These are phyloP conservation scores for Oryza brachyantha DNA, from an alignment of 176 grass and related monocot genomes.

Conservation along the genomic window DNA sequence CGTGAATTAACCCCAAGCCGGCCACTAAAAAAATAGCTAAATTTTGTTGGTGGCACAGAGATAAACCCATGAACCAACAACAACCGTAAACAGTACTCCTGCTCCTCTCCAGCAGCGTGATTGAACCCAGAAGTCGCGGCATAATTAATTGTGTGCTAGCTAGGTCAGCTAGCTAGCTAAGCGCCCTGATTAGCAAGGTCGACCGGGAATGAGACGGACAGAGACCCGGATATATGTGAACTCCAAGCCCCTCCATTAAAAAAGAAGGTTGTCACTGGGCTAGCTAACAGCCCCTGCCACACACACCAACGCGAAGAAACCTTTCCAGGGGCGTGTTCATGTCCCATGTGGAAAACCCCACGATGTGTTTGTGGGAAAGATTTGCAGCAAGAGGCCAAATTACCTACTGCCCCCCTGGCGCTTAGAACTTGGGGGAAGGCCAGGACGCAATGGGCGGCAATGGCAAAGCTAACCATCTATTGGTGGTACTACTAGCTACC, in stretches of 20 bases:
- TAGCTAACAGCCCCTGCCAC: slow-evolving; percentile 14
- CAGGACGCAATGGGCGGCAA: background rate
- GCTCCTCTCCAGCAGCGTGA: background rate
- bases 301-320: background rate
- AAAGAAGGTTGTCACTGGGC: slow-evolving; percentile 34
- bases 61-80: slow-evolving; percentile 13
- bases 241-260: slow-evolving; percentile 15
- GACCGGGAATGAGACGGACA: background rate
- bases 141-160: slow-evolving; percentile 11
- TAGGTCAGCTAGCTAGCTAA: background rate
- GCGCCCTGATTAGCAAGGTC: slow-evolving; percentile 32
- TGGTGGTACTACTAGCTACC: background rate
- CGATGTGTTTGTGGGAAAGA: slow-evolving; percentile 25
- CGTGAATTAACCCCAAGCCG: too few relatives aligned
- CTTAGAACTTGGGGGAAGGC: slow-evolving; percentile 16
- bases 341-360: slow-evolving; percentile 43
- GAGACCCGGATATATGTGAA: background rate
- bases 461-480: background rate
- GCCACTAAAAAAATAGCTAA: too few relatives aligned
- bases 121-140: background rate
- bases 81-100: background rate
- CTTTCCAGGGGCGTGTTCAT: slow-evolving; percentile 9
- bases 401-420: background rate
- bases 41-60: too few relatives aligned
- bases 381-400: slow-evolving; percentile 20